Base-by-base conservation (phyloP, 768 basidiomycete species). In the Trametes elegans region DNA sequence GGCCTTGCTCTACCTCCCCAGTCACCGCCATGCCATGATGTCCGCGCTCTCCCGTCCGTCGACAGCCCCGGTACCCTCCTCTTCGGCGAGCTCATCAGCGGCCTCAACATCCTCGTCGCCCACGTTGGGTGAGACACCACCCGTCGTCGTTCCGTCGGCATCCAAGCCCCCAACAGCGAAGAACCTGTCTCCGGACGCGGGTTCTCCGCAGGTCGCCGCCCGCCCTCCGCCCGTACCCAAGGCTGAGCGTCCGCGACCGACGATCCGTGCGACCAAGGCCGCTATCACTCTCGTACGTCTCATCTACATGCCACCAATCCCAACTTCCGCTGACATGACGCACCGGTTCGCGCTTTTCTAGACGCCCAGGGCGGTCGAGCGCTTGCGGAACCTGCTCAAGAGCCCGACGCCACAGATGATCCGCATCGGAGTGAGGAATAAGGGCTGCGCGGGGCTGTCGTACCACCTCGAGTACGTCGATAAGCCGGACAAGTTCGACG, bases 391-490 rank as follows among this genome's bases (percentile, higher is more conserved):
- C n/a, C 79, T 99, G 26, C 72, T 93, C 41, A 79, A 79, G n/a
- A 81, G 87, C 9, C 93, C 94, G 21, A 87, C 87, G 2, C 95
- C 96, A 0, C 92, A 93, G 66, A 81, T 94, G 60, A 90, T 99
- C 55, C 88, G 96, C 3, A 91, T 99, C 53, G 93, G 94, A 36
- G 94, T 99, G 49, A 85, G 90, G 62, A 96, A 97, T 76, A 96
- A 98, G 74, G 97, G 97, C 26, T 99, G 97, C 71, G 97, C 97
- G 0, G 97, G 87, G 1, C 80, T 89, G 66, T 78, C 84, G 38
- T 95, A 95, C 72, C 90, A 98, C 68, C 79, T 98, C 44, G 97
- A 98, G 63, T 99, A 98, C 70, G 93, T 98, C 50, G 92, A 94
- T 36, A 75, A 83, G 64, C 85, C 92, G 1, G 90, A 81, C 5